Percentiles rank a stretch among this genome's conserved stretches.
These are phyloP conservation scores for Nymphaea thermarum DNA, from an alignment of 164 flowering plant genomes.

Conservation along the genomic window DNA sequence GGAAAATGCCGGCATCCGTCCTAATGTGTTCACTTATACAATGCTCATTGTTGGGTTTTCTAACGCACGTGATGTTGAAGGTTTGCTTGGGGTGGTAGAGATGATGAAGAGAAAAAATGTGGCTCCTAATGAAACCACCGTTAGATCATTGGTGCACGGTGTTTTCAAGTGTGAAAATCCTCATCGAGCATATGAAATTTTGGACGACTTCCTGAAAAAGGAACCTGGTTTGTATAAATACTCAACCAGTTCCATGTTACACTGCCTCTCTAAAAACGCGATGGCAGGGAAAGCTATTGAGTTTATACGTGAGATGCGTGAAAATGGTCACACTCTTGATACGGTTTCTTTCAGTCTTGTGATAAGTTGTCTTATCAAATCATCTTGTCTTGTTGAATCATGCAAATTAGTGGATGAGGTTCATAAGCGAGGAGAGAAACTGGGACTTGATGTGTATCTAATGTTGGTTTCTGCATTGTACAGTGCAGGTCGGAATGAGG, in stretches of 20 bases:
- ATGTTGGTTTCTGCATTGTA: constrained; percentile 37
- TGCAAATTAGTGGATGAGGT: constrained; percentile 41
- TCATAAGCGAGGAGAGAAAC: constrained; percentile 33
- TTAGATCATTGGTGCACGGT: constrained; percentile 80
- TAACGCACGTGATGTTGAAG: constrained; percentile 58
- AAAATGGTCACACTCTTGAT: constrained; percentile 44
- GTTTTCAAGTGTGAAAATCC: constrained; percentile 44
- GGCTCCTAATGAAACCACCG: constrained; percentile 66
- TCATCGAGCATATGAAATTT: constrained; percentile 36
- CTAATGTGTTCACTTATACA: constrained; percentile 79
- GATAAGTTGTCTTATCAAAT: constrained; percentile 48
- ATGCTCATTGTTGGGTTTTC: constrained; percentile 76
- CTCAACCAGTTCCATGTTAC: constrained; percentile 43
- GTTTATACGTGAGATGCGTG: constrained; percentile 28
- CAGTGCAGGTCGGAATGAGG: constrained; percentile 21
- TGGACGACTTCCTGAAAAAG: constrained; percentile 28
- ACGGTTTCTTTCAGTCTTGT: constrained; percentile 23
- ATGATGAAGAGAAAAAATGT: constrained; percentile 58
- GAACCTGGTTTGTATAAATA: constrained; percentile 27
- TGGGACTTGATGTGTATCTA: constrained; percentile 41
- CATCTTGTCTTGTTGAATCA: constrained; percentile 37
- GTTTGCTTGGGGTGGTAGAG: constrained; percentile 51
- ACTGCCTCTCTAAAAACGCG: constrained; percentile 41
- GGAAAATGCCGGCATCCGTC: constrained; percentile 40
- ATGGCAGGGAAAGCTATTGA: constrained; percentile 50